Percentiles rank a stretch among this genome's conserved stretches.
Evolutionary conservation across 2,329 filamentous ascomycete species (phyloP).

Genomic region (Hymenoscyphus occultus): DNA sequence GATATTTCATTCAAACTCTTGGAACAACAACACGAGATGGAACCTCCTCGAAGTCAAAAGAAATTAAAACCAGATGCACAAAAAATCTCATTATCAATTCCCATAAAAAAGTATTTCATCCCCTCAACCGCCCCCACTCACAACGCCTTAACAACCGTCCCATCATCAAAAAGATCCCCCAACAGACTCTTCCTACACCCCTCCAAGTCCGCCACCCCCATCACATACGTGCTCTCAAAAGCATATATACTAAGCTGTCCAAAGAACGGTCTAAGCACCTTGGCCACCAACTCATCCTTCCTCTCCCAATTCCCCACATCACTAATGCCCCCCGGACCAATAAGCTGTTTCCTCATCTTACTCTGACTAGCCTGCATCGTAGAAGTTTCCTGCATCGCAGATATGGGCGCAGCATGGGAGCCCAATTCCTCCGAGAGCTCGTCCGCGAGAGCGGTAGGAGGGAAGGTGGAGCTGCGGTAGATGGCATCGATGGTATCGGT

Average conservation of each 20-base stretch:
- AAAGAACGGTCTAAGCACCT: conserved; percentile 83
- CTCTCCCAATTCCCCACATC: conserved; percentile 57
- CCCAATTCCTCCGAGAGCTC: conserved; percentile 74
- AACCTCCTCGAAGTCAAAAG: no score
- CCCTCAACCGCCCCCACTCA: conserved; percentile 13
- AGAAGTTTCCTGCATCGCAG: conserved; percentile 25
- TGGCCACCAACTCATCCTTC: conserved; percentile 68
- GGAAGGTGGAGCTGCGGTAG: conserved; percentile 69
- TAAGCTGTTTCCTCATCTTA: conserved; percentile 39
- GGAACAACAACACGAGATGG: no score
- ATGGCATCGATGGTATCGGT: conserved; percentile 96
- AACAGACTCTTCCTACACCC: conserved; percentile 63
- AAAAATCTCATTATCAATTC: no score
- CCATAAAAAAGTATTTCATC: no score
- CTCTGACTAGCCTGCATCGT: conserved; percentile 27
- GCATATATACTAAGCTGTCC: conserved; percentile 87
- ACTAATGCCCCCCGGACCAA: conserved; percentile 46
- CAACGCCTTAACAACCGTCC: conserved; percentile 58
- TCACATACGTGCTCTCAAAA: conserved; percentile 89
- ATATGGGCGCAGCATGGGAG: conserved; percentile 25
- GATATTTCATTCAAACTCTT: no score
- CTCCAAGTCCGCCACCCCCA: conserved; percentile 66
- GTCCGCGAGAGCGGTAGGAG: conserved; percentile 75
- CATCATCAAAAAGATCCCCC: conserved; percentile 77
- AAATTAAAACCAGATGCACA: no score